phyloP scores from a whole-genome alignment of 805 yeast species.

The Teunomyces tritomae region DNA sequence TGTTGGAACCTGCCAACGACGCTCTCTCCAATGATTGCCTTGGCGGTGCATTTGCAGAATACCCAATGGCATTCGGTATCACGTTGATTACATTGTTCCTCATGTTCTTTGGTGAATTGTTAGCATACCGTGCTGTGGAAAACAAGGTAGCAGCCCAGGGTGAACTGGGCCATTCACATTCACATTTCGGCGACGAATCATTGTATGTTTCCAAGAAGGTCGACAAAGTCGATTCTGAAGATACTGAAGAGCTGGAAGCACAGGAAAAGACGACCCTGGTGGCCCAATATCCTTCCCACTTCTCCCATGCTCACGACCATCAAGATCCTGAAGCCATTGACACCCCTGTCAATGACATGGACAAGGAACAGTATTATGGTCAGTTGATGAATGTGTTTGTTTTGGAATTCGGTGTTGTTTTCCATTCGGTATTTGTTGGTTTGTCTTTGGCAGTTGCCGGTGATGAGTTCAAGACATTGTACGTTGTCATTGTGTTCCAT shows the following conservation, averaged over 20 bases:
- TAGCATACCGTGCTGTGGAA: constrained; percentile 48
- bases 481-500: constrained; percentile 69
- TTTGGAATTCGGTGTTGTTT: constrained; percentile 75
- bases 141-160: constrained; percentile 22
- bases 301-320: constrained; percentile 40
- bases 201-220: constrained; percentile 28
- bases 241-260: constrained; percentile 13
- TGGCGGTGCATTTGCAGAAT: constrained; percentile 53
- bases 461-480: constrained; percentile 67
- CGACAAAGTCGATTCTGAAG: constrained; percentile 13
- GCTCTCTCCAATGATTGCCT: constrained; percentile 56
- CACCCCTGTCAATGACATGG: constrained; percentile 32
- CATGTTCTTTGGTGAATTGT: constrained; percentile 52
- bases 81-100: constrained; percentile 48
- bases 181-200: constrained; percentile 51
- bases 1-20: constrained; percentile 67
- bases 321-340: constrained; percentile 44
- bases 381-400: constrained; percentile 58
- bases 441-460: constrained; percentile 76
- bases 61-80: constrained; percentile 57
- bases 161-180: constrained; percentile 32
- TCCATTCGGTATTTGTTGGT: constrained; percentile 83
- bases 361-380: constrained; percentile 50
- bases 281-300: constrained; percentile 39
- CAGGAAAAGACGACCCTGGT: constrained; percentile 4